Conservation (phyloP, 2,329 filamentous ascomycete genomes). For the Phyllosticta citribraziliensis region DNA sequence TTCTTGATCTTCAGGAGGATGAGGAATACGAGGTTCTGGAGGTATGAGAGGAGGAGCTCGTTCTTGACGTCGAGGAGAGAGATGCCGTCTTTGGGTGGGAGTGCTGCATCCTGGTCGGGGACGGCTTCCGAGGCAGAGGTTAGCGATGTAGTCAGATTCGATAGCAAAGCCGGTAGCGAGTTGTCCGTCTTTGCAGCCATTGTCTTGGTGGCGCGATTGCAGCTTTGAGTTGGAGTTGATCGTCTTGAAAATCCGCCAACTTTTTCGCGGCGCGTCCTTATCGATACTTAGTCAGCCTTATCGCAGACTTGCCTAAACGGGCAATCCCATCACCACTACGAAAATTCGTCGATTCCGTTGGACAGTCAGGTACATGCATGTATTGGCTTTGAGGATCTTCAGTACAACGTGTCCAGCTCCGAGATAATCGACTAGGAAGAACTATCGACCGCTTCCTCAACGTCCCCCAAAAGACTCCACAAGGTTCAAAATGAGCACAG, state of each 20-base stretch:
- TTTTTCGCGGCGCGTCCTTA: background rate
- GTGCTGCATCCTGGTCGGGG: slow-evolving; percentile 40
- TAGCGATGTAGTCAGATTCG: slow-evolving; percentile 47
- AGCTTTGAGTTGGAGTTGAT: background rate
- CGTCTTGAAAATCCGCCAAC: background rate
- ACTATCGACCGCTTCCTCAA: too few relatives aligned
- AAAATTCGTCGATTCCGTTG: background rate
- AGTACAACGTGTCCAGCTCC: too few relatives aligned
- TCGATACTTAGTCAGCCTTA: background rate
- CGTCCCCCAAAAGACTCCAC: background rate
- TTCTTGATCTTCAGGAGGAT: slow-evolving; percentile 62
- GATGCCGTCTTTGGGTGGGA: slow-evolving; percentile 75
- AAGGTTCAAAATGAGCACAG: background rate
- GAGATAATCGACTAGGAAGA: too few relatives aligned
- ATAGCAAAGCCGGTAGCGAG: slow-evolving; percentile 30
- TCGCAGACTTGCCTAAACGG: background rate
- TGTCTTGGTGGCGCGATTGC: background rate
- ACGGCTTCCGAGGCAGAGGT: slow-evolving; percentile 46
- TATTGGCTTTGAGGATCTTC: too few relatives aligned
- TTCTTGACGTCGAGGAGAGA: slow-evolving; percentile 94
- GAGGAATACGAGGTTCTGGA: slow-evolving; percentile 87
- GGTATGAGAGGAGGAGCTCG: slow-evolving; percentile 89
- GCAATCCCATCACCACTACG: background rate
- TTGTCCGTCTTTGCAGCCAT: slow-evolving; percentile 20
- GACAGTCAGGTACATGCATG: too few relatives aligned